Base-by-base conservation (phyloP, 192 early-diverging fungal species). In the Linnemannia exigua region DNA sequence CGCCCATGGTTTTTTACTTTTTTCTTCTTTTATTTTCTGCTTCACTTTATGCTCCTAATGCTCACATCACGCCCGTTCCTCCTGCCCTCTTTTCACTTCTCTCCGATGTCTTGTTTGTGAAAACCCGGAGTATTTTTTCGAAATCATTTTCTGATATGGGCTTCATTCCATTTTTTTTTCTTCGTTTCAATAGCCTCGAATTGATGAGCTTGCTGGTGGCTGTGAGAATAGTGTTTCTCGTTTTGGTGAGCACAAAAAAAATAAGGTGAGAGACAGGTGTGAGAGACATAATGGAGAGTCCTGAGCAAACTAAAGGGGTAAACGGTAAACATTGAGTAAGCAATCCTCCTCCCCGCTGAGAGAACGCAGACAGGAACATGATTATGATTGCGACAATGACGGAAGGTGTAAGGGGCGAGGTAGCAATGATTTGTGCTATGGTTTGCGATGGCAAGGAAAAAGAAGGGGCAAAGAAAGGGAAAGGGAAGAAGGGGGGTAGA, bases 251-350 rank as follows among this genome's bases (percentile, higher is more conserved):
- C 58, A 63, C 58, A 63, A 63, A 25, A 11, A 31, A 28, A 31
- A 31, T 3, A 63, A 44, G 41, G 41, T 44, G 41, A 44, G 41
- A 44, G 41, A 44, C 41, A 44, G 41, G 41, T 3, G 41, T 12
- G 28, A 14, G 48, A 17, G 48, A 63, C 12, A n/a, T n/a, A n/a
- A n/a, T n/a, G n/a, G n/a, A n/a, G n/a, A n/a, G n/a, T n/a, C n/a
- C n/a, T n/a, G n/a, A n/a, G n/a, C n/a, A n/a, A n/a, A n/a, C n/a
- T n/a, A n/a, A n/a, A n/a, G n/a, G n/a, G 41, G 41, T 9, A 63
- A 63, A 63, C 58, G 28, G 58, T 63, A 63, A 25, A 63, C 25
- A 63, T 31, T 63, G 58, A 54, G 52, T 54, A 54, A 54, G 52
- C n/a, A 54, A 54, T n/a, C 25, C n/a, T 54, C 12, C 22, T 20